Evolutionary conservation across 768 basidiomycete genomes (phyloP).

Genomic region (Astraeus odoratus): DNA sequence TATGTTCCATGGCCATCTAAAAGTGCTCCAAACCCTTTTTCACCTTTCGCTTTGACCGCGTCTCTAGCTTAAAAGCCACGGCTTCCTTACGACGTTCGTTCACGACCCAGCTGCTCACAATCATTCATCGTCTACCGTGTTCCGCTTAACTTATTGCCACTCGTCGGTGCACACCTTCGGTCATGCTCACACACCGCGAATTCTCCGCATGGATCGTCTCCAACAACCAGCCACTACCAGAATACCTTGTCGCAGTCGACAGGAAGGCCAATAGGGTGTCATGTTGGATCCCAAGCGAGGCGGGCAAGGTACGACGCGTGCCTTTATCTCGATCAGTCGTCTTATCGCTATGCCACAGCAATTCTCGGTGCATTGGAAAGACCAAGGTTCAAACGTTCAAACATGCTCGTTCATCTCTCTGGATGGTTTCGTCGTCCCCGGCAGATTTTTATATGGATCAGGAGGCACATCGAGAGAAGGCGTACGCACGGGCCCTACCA

Average conservation of each 20-base stretch:
- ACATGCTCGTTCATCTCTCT: slow-evolving; percentile 58
- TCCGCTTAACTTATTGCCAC: slow-evolving; percentile 6
- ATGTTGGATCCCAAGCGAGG: slow-evolving; percentile 64
- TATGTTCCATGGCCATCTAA: neutral
- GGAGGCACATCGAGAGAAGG: slow-evolving; percentile 51
- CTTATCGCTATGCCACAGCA: slow-evolving; percentile 28
- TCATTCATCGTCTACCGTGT: slow-evolving; percentile 1
- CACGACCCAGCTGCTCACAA: neutral
- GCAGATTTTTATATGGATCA: slow-evolving; percentile 51
- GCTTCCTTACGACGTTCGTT: slow-evolving; percentile 3
- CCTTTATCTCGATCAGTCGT: neutral
- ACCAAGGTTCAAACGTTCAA: slow-evolving; percentile 45
- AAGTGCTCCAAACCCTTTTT: neutral
- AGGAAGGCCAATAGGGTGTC: slow-evolving; percentile 38
- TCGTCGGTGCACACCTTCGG: neutral
- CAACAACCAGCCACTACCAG: slow-evolving; percentile 41
- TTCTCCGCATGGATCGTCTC: slow-evolving; percentile 68
- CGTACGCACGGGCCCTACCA: slow-evolving; percentile 40
- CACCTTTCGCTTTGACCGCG: neutral
- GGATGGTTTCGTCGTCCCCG: slow-evolving; percentile 58
- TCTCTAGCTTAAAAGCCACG: too few relatives aligned
- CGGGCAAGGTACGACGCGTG: slow-evolving; percentile 41
- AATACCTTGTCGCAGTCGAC: slow-evolving; percentile 52
- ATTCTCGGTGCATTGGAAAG: slow-evolving; percentile 61
- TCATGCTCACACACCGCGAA: slow-evolving; percentile 48